Evolutionary conservation across 495 filamentous ascomycete species (phyloP).

Genomic region (Neurospora discreta): DNA sequence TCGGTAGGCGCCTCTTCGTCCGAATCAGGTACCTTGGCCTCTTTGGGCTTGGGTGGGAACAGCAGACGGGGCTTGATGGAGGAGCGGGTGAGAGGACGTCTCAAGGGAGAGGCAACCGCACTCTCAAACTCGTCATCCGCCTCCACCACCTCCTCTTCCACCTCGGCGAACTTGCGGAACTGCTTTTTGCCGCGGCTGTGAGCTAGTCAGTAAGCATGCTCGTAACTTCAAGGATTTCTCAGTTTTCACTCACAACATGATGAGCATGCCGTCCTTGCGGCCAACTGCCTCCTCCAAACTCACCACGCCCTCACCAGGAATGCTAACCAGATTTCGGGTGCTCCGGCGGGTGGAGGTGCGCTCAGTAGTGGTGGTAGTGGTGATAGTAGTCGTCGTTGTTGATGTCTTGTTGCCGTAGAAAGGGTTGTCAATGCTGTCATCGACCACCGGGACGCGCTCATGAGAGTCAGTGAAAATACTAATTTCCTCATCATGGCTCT

Average conservation of each 20-base stretch:
- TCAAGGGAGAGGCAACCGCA: slow-evolving; percentile 34
- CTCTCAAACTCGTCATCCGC: slow-evolving; percentile 34
- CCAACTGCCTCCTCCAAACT: slow-evolving; percentile 50
- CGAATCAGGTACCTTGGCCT: slow-evolving; percentile 42
- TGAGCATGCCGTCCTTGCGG: slow-evolving; percentile 69
- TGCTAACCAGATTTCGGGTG: slow-evolving; percentile 31
- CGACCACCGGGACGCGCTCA: slow-evolving; percentile 68
- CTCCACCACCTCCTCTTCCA: slow-evolving; percentile 17
- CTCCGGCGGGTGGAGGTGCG: slow-evolving; percentile 27
- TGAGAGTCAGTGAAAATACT: slow-evolving; percentile 83
- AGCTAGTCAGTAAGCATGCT: slow-evolving; percentile 5
- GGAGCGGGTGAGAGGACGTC: slow-evolving; percentile 55
- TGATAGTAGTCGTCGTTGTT: slow-evolving; percentile 15
- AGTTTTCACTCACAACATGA: slow-evolving; percentile 63
- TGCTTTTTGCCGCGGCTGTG: slow-evolving; percentile 80
- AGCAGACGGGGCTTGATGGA: slow-evolving; percentile 76
- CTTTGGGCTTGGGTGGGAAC: slow-evolving; percentile 50
- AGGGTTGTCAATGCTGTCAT: slow-evolving; percentile 57
- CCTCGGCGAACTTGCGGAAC: slow-evolving; percentile 53
- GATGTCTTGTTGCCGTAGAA: slow-evolving; percentile 45
- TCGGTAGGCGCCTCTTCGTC: slow-evolving; percentile 42
- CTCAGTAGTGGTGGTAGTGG: slow-evolving; percentile 15
- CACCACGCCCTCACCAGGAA: slow-evolving; percentile 44
- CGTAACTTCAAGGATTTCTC: slow-evolving; percentile 4
- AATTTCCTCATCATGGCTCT: slow-evolving; percentile 46